These are phyloP conservation scores for Leccinum boreale DNA, from an alignment of 768 basidiomycete species.

Conservation along the genomic window DNA sequence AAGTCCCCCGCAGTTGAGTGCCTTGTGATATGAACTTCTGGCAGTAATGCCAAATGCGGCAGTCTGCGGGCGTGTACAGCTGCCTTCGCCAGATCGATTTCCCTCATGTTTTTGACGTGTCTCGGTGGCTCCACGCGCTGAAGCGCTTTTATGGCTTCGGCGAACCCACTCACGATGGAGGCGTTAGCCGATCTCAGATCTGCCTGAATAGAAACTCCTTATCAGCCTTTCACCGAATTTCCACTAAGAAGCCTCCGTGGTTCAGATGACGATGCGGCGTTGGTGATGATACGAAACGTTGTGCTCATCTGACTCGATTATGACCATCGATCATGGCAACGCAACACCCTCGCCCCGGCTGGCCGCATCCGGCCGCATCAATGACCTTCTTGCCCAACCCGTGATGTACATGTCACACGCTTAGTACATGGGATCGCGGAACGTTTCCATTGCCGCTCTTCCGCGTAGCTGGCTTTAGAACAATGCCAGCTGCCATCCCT, in stretches of 20 bases:
- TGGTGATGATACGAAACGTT: constrained; percentile 5
- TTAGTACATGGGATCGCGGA: constrained; percentile 17
- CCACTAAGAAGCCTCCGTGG: constrained; percentile 5
- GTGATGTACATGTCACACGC: background rate
- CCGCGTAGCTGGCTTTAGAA: constrained; percentile 12
- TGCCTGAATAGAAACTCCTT: constrained; percentile 15
- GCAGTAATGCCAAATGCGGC: constrained; percentile 13
- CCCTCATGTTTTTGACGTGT: constrained; percentile 29
- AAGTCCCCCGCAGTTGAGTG: constrained; percentile 2
- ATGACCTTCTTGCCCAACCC: constrained; percentile 1
- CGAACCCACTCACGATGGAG: constrained; percentile 15
- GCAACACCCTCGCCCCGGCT: constrained; percentile 2
- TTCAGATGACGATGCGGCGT: background rate
- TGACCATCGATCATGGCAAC: constrained; percentile 19
- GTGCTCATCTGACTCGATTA: constrained; percentile 22
- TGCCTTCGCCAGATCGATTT: constrained; percentile 8
- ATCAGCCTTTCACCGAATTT: constrained; percentile 30
- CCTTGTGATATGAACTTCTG: background rate
- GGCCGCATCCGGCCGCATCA: constrained; percentile 12
- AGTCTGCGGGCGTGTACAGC: constrained; percentile 7
- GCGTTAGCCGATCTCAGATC: constrained; percentile 27
- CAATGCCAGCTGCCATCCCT: background rate
- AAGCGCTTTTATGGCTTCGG: constrained; percentile 17
- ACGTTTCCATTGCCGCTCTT: constrained; percentile 23
- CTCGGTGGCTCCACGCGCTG: constrained; percentile 15